Evolutionary conservation across 2,329 filamentous ascomycete species (phyloP), one percentile per base, ranked within the genome.

Genomic region (Monilinia fructigena): DNA sequence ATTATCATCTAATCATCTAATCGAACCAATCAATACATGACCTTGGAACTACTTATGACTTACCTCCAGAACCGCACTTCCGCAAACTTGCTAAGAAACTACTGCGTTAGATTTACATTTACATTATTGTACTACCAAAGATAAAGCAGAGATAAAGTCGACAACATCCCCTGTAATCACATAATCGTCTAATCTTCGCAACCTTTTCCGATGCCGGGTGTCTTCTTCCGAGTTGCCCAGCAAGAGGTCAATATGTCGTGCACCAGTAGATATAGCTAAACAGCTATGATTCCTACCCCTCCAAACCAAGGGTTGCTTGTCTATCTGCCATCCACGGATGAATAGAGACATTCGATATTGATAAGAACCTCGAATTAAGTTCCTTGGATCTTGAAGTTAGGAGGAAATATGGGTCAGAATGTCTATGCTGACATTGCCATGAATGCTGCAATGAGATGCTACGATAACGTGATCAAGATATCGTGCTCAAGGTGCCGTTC

Each of bases 131-230:
- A 54, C 52, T 20, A 54, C n/a, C 52, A 1, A 14, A 54, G 35
- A 35, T 28, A 54, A 35, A 54, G 31, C 20, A 31, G 42, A 26
- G n/a, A 18, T 40, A 23, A 58, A 58, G 42, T 52, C 63, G 63
- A 59, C 63, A 59, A 59, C 7, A 14, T 3, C 63, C 63, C 63
- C 23, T 65, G 63, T 40, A 59, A 59, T 59, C 63, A 65, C 54
- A 55, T 63, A 54, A 63, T 63, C 16, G 10, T 38, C 5, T 16
- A 10, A 54, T 54, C 18, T 54, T 28, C 47, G 12, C 35, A 20
- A 62, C 26, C 59, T n/a, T 54, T 59, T 38, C 28, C 31, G 8
- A 38, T 50, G 45, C 14, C 38, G 11, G 10, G 10, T 11, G 12
- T 14, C 38, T 6, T 50, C 20, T 60, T 35, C 26, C 56, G 26